A percentile compares a stretch with the other conserved stretches of the same genome.
Evolutionary conservation across 352 stramenopile species (phyloP).

Genomic region (Globisporangium megalacanthum): DNA sequence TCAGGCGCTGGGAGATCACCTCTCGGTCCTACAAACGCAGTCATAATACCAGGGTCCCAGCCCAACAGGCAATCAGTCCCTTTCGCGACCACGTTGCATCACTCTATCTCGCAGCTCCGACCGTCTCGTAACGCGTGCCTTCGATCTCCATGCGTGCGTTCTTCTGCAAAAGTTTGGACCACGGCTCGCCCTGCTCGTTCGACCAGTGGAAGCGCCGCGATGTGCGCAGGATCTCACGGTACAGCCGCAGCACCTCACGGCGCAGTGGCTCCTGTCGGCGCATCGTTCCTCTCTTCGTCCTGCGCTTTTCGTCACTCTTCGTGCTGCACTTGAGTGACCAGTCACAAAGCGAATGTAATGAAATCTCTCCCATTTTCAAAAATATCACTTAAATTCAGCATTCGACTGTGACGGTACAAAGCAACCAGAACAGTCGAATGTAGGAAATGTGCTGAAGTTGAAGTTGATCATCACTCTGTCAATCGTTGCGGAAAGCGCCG

Average conservation of each 20-base stretch:
- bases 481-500: background rate
- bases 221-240: slow-evolving; percentile 75
- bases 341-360: no score
- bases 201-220: slow-evolving; percentile 66
- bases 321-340: background rate
- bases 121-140: slow-evolving; percentile 64
- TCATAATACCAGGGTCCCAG: background rate
- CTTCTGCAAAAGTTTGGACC: slow-evolving; percentile 57
- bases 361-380: no score
- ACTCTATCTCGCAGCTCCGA: slow-evolving; percentile 11
- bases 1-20: slow-evolving; percentile 70
- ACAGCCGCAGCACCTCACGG: slow-evolving; percentile 74
- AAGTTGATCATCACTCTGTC: background rate
- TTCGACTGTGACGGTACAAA: background rate
- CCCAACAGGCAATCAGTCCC: background rate
- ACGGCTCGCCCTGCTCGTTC: slow-evolving; percentile 68
- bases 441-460: background rate
- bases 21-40: slow-evolving; percentile 43
- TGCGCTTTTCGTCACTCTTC: no score
- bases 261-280: slow-evolving; percentile 46
- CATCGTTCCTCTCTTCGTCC: slow-evolving; percentile 1
- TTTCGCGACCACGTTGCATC: background rate
- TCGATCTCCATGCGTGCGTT: slow-evolving; percentile 82
- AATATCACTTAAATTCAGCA: background rate
- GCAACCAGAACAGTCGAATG: background rate